Evolutionary conservation across 768 basidiomycete species (phyloP), one percentile per base, ranked within the genome.

Genomic region (Sarcomyxa edulis): DNA sequence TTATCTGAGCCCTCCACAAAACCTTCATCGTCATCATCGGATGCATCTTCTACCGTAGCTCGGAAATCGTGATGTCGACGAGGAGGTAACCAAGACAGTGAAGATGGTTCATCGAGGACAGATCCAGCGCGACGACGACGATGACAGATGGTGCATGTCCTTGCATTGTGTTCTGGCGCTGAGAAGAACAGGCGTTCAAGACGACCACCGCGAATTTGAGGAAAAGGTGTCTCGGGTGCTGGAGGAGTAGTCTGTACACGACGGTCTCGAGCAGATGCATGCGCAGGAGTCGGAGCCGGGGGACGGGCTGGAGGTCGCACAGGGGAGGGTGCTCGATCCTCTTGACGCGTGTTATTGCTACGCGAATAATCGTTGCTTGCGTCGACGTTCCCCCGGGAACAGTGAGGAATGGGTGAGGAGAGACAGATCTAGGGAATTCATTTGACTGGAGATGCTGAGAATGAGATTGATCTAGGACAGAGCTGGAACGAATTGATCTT

Each of bases 151-250:
- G 67, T 69, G 51, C 86, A 87, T 2, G 81, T 84, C 43, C 71
- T 68, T 14, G 73, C 68, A 47, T 89, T 77, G 47, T 92, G 89
- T 30, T 78, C 78, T 3, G 85, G 83, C 2, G 82, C 78, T 32
- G 79, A 78, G 60, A 88, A 90, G 64, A 94, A 92, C 35, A 93
- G 60, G 0, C 74, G 69, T 53, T 95, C 89, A 26, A 91, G 71
- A 29, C 74, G 78, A 30, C 77, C 76, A 7, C 86, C 89, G 15
- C 84, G 77, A 31, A 93, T 92, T 43, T 79, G 76, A 1, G 92
- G 92, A 64, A 96, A 91, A 1, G 86, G 81, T 0, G 78, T 70
- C 19, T 65, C 67, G 32, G 43, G 46, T 43, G 38, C 36, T 35
- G 40, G 33, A 19, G 35, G 44, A 19, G 11, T 30, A 27, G 23